Base-by-base conservation (phyloP, 2,329 filamentous ascomycete genomes). In the Diplodia mutila region DNA sequence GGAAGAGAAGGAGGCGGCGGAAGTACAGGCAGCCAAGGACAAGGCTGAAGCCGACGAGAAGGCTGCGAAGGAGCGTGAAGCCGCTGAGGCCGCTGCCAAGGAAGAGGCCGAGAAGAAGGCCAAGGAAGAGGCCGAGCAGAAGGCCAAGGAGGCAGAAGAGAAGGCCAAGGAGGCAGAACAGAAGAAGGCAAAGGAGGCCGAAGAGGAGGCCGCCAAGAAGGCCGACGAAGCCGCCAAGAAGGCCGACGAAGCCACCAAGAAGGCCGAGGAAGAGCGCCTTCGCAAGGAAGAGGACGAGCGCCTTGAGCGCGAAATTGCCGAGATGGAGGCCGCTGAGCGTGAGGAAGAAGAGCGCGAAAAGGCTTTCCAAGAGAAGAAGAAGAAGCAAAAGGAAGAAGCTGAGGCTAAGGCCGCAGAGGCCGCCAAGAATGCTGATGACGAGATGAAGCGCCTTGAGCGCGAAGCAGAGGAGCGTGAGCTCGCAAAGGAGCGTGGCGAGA, bases 351-450 rank as follows among this genome's bases (percentile, higher is more conserved):
- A 92, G 76, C 85, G 85, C 23, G 90, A 91, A 80, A 90, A 89
- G 85, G 89, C 90, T 74, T 88, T 87, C 69, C 80, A 91, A 1
- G 91, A 93, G 75, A 90, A 92, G 78, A 90, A 89, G 81, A 86
- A 85, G 72, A 85, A 85, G 75, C 85, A 87, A 76, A 84, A 83
- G 66, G 85, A 86, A 75, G 86, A 88, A 70, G 80, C 83, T 27
- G 83, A 84, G 68, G 82, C 79, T 52, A 77, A 79, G 48, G 73
- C 72, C 61, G 69, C 74, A 65, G 76, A 76, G 69, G 59, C 39
- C 21, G 68, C 65, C 8, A 42, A 49, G 0, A 81, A 87, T 25
- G 81, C 83, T 2, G 89, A 91, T 64, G 82, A 83, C 66, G 80
- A 81, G 65, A 77, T 85, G 69, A 82, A 81, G 72, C 79, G 81